A percentile compares a stretch with the other conserved stretches of the same genome.
phyloP scores from a whole-genome alignment of 768 basidiomycete species.

The Pisolithus microcarpus region DNA sequence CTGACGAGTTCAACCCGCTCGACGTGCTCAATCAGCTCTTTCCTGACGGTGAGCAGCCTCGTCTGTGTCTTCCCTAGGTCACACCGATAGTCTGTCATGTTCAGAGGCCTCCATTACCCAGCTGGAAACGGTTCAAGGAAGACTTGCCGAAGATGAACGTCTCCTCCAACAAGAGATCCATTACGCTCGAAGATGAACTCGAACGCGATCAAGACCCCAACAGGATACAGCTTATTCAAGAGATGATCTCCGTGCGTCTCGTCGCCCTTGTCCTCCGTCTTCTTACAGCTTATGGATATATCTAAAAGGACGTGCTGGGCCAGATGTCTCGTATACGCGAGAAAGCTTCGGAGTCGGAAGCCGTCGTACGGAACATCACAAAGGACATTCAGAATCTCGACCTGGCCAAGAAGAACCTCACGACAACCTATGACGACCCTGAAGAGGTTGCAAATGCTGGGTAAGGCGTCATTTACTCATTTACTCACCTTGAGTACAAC shows the following conservation, averaged over 20 bases:
- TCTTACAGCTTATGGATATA: slow-evolving; percentile 4
- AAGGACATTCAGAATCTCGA: slow-evolving; percentile 95
- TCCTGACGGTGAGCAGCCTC: slow-evolving; percentile 59
- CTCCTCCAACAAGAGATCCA: slow-evolving; percentile 70
- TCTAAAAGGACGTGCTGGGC: slow-evolving; percentile 72
- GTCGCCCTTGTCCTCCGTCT: background rate
- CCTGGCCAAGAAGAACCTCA: slow-evolving; percentile 88
- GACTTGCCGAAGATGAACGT: slow-evolving; percentile 61
- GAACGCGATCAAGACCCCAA: slow-evolving; percentile 77
- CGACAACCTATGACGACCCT: slow-evolving; percentile 83
- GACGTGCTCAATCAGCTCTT: slow-evolving; percentile 57
- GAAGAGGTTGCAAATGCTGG: slow-evolving; percentile 89
- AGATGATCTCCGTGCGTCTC: slow-evolving; percentile 81
- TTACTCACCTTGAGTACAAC: background rate
- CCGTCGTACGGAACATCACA: slow-evolving; percentile 91
- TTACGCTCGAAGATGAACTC: slow-evolving; percentile 57
- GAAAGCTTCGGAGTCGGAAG: slow-evolving; percentile 95
- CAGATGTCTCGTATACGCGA: slow-evolving; percentile 96
- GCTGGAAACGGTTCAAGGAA: slow-evolving; percentile 62
- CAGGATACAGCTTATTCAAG: slow-evolving; percentile 86
- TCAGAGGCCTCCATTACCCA: slow-evolving; percentile 71
- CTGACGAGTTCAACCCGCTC: slow-evolving; percentile 50
- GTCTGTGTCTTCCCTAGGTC: background rate
- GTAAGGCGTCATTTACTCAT: slow-evolving; percentile 37
- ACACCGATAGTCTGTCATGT: slow-evolving; percentile 1